Conservation (phyloP, 345 rosid species). For the Bretschneidera sinensis region DNA sequence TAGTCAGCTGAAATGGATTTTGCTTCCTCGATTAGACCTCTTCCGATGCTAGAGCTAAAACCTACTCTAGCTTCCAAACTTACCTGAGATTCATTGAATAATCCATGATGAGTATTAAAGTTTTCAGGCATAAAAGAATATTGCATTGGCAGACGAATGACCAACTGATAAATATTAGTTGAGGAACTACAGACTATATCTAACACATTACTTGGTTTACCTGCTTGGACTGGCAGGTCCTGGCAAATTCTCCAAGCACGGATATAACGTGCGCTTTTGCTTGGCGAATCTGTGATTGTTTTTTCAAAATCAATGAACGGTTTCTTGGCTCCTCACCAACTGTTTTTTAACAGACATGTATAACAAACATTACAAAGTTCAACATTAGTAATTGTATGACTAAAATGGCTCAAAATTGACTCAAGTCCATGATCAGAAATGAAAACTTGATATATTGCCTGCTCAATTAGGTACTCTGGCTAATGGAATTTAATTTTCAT, state of each 20-base stretch:
- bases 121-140: no score
- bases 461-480: neutral
- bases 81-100: conserved; percentile 41
- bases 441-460: neutral
- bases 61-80: conserved; percentile 86
- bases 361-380: neutral
- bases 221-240: conserved; percentile 55
- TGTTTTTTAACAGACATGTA: conserved; percentile 12
- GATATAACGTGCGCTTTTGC: conserved; percentile 84
- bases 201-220: conserved; percentile 26
- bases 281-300: conserved; percentile 46
- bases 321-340: conserved; percentile 55
- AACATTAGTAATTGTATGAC: no score
- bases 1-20: conserved; percentile 66
- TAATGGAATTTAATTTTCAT: no score
- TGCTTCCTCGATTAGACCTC: conserved; percentile 66
- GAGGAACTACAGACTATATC: neutral
- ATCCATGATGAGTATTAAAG: no score
- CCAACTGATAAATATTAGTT: no score
- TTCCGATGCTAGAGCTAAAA: conserved; percentile 51
- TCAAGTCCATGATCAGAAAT: no score
- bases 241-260: conserved; percentile 70
- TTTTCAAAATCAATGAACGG: conserved; percentile 27
- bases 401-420: no score
- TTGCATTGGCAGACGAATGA: neutral